Conservation (phyloP, 768 basidiomycete species). For the Tricholoma flavovirens region DNA sequence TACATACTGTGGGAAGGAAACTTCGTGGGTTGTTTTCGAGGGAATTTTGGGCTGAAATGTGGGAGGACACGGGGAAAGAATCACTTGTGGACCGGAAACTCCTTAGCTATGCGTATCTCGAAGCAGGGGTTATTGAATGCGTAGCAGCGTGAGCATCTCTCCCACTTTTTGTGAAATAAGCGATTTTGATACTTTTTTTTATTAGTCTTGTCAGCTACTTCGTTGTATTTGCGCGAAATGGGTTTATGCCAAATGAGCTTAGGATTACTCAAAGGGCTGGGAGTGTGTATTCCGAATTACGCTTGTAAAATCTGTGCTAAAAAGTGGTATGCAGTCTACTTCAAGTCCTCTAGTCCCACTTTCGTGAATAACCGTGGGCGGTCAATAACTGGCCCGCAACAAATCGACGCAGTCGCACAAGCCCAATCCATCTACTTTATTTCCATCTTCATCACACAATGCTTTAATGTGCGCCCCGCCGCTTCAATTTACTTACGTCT, state of each 20-base stretch:
- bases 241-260: conserved; percentile 57
- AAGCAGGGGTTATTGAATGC: conserved; percentile 58
- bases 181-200: not conserved
- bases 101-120: conserved; percentile 62
- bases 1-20: conserved; percentile 32
- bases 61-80: conserved; percentile 51
- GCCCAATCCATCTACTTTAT: conserved; percentile 64
- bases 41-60: conserved; percentile 51
- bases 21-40: conserved; percentile 51
- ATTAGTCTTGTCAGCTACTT: conserved; percentile 62
- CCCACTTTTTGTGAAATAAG: not conserved
- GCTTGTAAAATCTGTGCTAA: not conserved
- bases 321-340: conserved; percentile 34
- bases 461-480: conserved; percentile 48
- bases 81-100: conserved; percentile 56
- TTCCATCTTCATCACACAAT: conserved; percentile 63
- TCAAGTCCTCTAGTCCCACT: conserved; percentile 40
- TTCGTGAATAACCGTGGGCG: conserved; percentile 52
- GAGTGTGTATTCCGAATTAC: conserved; percentile 19
- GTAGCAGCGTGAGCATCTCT: conserved; percentile 40
- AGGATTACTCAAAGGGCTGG: conserved; percentile 39
- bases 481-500: not conserved
- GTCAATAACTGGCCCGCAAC: conserved; percentile 36
- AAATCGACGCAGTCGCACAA: conserved; percentile 53
- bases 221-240: conserved; percentile 57